Percentiles rank a stretch among this genome's conserved stretches.
phyloP scores from a whole-genome alignment of 768 basidiomycete species.

The Paxillus ammoniavirescens region DNA sequence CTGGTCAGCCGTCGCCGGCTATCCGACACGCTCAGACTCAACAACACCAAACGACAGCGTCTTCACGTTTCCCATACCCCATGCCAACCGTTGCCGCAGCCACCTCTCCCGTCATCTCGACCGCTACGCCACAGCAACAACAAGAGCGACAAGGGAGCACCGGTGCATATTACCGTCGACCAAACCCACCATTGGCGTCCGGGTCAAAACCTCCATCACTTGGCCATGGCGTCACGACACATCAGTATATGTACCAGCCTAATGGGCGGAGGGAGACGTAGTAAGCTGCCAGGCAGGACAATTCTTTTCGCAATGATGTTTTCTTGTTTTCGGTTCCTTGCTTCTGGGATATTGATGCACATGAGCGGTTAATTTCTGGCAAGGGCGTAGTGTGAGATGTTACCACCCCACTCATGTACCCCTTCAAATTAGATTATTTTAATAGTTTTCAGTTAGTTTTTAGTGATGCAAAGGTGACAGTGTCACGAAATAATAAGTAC shows the following conservation, averaged over 20 bases:
- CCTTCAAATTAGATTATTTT: conserved; percentile 16
- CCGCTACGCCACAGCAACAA: conserved; percentile 39
- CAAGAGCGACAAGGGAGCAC: conserved; percentile 27
- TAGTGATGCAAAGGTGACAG: conserved; percentile 23
- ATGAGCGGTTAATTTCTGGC: conserved; percentile 2
- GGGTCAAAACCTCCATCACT: conserved; percentile 25
- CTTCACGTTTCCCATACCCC: conserved; percentile 54
- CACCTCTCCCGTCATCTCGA: conserved; percentile 54
- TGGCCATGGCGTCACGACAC: conserved; percentile 26
- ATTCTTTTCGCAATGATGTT: neutral
- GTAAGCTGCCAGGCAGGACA: neutral
- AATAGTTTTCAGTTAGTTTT: conserved; percentile 1
- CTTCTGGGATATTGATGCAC: neutral
- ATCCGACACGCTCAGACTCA: conserved; percentile 31
- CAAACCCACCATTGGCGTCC: conserved; percentile 26
- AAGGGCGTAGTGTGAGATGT: neutral
- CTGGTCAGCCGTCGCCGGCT: conserved; percentile 36
- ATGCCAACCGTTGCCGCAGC: conserved; percentile 71
- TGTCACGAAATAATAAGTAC: neutral
- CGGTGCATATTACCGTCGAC: conserved; percentile 56
- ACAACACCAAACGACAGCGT: conserved; percentile 23
- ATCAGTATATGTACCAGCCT: conserved; percentile 48
- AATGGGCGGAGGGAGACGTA: conserved; percentile 37
- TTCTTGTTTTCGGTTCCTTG: conserved; percentile 6
- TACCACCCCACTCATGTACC: neutral